Conservation (phyloP, 768 basidiomycete genomes). For the Russula virescens region DNA sequence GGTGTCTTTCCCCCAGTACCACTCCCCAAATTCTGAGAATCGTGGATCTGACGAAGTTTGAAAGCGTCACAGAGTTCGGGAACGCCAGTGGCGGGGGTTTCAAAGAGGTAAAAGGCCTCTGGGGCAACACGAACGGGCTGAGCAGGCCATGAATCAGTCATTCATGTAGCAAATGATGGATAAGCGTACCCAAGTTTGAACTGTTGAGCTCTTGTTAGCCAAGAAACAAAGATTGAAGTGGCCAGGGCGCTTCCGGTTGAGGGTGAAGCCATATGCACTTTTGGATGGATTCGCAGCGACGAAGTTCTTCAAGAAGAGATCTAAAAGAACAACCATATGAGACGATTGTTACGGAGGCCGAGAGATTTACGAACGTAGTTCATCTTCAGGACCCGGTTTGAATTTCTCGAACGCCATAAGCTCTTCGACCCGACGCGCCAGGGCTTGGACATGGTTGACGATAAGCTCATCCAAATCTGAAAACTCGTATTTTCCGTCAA, state of each 20-base stretch:
- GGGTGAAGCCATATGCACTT: constrained; percentile 92
- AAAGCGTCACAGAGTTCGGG: constrained; percentile 95
- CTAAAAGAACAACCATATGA: constrained; percentile 36
- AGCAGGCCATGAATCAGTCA: not conserved
- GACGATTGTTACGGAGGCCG: not conserved
- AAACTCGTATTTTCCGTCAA: constrained; percentile 76
- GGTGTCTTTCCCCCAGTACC: constrained; percentile 71
- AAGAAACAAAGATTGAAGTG: constrained; percentile 93
- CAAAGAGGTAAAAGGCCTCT: constrained; percentile 85
- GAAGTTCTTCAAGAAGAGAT: constrained; percentile 82
- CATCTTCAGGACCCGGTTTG: constrained; percentile 80
- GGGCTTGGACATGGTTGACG: constrained; percentile 93
- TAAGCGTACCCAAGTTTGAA: constrained; percentile 81
- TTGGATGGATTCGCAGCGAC: constrained; percentile 90
- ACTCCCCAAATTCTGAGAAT: constrained; percentile 58
- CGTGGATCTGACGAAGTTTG: constrained; percentile 78
- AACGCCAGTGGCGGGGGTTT: constrained; percentile 85
- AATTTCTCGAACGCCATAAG: constrained; percentile 94
- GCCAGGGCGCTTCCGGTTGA: constrained; percentile 85
- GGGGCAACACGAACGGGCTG: constrained; percentile 85
- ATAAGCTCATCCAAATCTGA: constrained; percentile 95
- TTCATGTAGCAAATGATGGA: not conserved
- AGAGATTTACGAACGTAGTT: constrained; percentile 66
- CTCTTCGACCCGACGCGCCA: constrained; percentile 89
- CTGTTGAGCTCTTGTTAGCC: constrained; percentile 82